These are phyloP conservation scores for Polygonum aviculare DNA, from an alignment of 148 eudicot species.

Conservation along the genomic window DNA sequence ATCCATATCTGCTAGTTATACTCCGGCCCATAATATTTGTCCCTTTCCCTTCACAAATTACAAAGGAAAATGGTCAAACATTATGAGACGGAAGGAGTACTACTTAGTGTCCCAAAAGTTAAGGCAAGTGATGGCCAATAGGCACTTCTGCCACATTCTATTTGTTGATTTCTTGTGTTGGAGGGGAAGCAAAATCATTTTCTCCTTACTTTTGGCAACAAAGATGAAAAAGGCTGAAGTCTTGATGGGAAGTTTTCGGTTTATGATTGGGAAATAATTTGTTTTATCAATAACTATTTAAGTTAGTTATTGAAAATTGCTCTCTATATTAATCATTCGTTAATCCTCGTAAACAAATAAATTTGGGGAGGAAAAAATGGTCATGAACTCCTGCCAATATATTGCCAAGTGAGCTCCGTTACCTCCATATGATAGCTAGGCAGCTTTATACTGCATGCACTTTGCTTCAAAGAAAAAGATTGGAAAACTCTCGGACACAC, in stretches of 20 bases:
- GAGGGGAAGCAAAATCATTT: background rate
- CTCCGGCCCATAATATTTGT: too few relatives aligned
- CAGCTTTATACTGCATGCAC: conserved; percentile 1
- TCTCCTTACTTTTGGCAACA: background rate
- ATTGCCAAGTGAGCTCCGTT: background rate
- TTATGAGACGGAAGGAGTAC: too few relatives aligned
- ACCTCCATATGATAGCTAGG: background rate
- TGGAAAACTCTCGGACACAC: background rate
- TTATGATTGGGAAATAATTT: background rate
- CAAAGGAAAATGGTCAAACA: too few relatives aligned
- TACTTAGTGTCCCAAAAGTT: background rate
- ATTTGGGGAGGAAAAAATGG: too few relatives aligned
- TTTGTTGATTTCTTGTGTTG: background rate
- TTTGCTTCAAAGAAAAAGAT: background rate
- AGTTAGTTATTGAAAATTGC: too few relatives aligned
- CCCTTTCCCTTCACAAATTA: too few relatives aligned
- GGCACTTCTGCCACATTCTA: background rate
- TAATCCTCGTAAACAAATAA: too few relatives aligned
- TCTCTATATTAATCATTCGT: too few relatives aligned
- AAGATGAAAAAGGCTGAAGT: background rate
- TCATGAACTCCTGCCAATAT: too few relatives aligned
- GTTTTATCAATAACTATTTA: too few relatives aligned
- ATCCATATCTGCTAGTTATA: too few relatives aligned
- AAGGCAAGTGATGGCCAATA: background rate
- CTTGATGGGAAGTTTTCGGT: background rate